Evolutionary conservation across 2,329 filamentous ascomycete genomes (phyloP), one percentile per base, ranked within the genome.

Genomic region (Botrytis hyacinthi): DNA sequence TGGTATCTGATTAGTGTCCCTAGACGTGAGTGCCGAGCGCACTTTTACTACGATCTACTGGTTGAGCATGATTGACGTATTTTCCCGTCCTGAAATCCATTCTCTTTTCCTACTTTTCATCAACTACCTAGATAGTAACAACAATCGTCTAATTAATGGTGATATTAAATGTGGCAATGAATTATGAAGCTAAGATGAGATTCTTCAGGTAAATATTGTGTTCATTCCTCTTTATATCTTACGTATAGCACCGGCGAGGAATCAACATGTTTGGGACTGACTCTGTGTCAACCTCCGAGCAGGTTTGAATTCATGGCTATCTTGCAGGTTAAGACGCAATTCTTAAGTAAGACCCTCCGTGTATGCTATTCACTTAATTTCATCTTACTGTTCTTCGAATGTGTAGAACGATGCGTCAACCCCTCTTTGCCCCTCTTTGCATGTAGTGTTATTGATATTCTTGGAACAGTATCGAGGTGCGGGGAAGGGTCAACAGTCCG

Each of bases 61-160:
- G 1, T 7, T 5, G 2, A 14, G 4, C 2, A 14, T 51, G 1
- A n/a, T n/a, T 4, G 4, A 14, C 12, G 2, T n/a, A 6, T 51
- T n/a, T 51, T 26, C 10, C 4, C 10, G 3, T 51, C 4, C 48
- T 14, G n/a, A 14, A 6, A 51, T n/a, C 4, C 12, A 3, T n/a
- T n/a, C 0, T n/a, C 10, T 51, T n/a, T 2, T n/a, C 26, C 14
- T 6, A 7, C 26, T 1, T 51, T n/a, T 51, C 26, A n/a, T 51
- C 10, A 51, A 51, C 48, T 37, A 37, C 35, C 35, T 37, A 4
- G 35, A 7, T 12, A n/a, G 10, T 6, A n/a, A n/a, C 48, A 48
- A 48, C 22, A 51, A 51, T n/a, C 48, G 4, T 51, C 3, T 12
- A 16, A 51, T 0, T 4, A n/a, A 51, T 6, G 26, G 4, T n/a